Conservation (phyloP, 164 flowering plant genomes). For the Tinospora cordifolia region DNA sequence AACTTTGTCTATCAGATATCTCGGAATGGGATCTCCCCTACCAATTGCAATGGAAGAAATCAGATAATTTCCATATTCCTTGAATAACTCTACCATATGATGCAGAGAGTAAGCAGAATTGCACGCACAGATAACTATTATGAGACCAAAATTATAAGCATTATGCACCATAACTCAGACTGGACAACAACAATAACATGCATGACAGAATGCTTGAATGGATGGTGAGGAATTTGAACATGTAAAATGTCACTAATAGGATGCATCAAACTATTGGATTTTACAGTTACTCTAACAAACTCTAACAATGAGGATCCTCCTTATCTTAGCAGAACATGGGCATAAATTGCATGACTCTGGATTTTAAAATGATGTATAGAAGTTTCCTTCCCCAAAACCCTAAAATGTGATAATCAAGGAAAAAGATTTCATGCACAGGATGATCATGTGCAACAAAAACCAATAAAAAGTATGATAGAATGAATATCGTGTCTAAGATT, state of each 20-base stretch:
- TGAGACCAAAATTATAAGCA: not conserved
- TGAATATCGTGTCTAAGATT: not conserved
- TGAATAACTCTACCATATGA: not conserved
- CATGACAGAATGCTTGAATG: not conserved
- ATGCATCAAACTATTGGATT: not conserved
- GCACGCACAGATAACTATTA: not conserved
- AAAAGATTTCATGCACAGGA: no score
- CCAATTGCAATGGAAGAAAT: constrained; percentile 17
- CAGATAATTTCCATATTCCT: constrained; percentile 1
- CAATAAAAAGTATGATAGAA: not conserved
- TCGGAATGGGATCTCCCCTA: constrained; percentile 91
- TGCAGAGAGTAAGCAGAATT: not conserved
- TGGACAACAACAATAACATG: not conserved
- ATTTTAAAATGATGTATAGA: not conserved
- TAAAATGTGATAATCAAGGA: no score
- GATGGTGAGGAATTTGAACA: not conserved
- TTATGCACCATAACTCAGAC: not conserved
- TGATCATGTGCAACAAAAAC: no score
- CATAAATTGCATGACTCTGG: not conserved
- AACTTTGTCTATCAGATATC: constrained; percentile 54
- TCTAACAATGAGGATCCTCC: not conserved
- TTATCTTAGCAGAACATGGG: not conserved
- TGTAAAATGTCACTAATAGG: not conserved
- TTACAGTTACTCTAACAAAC: not conserved
- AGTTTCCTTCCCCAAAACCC: not conserved